A percentile compares a stretch with the other conserved stretches of the same genome.
Conservation (phyloP, 1,284 basidiomycete species). For the Leccinum pallidistipes region DNA sequence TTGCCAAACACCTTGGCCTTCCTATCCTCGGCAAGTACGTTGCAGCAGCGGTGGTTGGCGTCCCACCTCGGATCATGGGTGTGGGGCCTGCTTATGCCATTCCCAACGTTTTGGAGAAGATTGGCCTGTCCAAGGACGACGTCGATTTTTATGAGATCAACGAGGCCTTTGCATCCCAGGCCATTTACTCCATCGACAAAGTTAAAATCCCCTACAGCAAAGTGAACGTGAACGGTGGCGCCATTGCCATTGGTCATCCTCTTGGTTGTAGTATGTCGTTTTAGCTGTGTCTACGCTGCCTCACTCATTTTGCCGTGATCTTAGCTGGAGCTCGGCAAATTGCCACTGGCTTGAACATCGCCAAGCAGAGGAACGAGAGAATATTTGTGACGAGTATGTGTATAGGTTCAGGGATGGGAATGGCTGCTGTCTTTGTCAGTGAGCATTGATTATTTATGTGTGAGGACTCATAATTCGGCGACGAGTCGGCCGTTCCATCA, state of each 20-base stretch:
- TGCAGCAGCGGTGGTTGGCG: slow-evolving; percentile 76
- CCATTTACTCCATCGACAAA: slow-evolving; percentile 77
- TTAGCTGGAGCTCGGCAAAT: slow-evolving; percentile 86
- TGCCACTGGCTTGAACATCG: slow-evolving; percentile 81
- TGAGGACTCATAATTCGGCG: neutral
- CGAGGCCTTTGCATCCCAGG: slow-evolving; percentile 91
- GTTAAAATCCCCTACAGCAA: slow-evolving; percentile 77
- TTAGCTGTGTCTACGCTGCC: slow-evolving; percentile 6
- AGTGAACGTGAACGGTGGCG: slow-evolving; percentile 88
- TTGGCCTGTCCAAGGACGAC: slow-evolving; percentile 73
- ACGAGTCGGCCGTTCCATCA: neutral
- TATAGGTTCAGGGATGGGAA: slow-evolving; percentile 91
- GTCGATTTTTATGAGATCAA: slow-evolving; percentile 96
- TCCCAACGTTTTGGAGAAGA: slow-evolving; percentile 73
- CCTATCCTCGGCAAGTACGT: slow-evolving; percentile 95
- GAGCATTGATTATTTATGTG: slow-evolving; percentile 56
- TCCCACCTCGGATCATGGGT: slow-evolving; percentile 88
- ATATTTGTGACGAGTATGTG: slow-evolving; percentile 95
- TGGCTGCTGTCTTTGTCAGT: slow-evolving; percentile 80
- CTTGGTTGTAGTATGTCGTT: slow-evolving; percentile 70
- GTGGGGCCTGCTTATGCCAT: slow-evolving; percentile 92
- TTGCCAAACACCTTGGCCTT: slow-evolving; percentile 86
- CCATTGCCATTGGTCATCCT: slow-evolving; percentile 87
- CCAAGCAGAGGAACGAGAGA: slow-evolving; percentile 74
- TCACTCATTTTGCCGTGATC: slow-evolving; percentile 12